Percentiles rank a stretch among this genome's conserved stretches.
These are phyloP conservation scores for Psilocybe subaeruginosa DNA, from an alignment of 768 basidiomycete species.

Conservation along the genomic window DNA sequence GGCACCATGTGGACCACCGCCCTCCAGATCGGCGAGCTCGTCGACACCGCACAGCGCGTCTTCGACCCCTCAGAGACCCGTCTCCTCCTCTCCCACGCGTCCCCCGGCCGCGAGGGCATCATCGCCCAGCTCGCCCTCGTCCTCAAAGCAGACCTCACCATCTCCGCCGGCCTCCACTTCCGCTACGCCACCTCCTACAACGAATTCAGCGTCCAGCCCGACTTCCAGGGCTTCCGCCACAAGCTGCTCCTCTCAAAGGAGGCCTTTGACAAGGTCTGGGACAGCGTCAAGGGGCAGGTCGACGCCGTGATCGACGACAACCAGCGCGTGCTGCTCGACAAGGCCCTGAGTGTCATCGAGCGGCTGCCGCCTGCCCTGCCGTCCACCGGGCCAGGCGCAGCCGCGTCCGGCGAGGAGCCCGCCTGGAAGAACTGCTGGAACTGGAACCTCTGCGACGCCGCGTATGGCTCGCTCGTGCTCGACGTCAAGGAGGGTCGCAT, in stretches of 20 bases:
- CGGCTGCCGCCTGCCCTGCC: slow-evolving; percentile 67
- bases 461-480: slow-evolving; percentile 85
- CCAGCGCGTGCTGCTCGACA: slow-evolving; percentile 86
- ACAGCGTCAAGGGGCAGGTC: slow-evolving; percentile 88
- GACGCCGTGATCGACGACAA: slow-evolving; percentile 90
- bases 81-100: slow-evolving; percentile 89
- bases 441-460: slow-evolving; percentile 97
- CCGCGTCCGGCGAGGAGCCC: slow-evolving; percentile 76
- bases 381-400: slow-evolving; percentile 47
- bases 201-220: slow-evolving; percentile 91
- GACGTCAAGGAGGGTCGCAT: slow-evolving; percentile 92
- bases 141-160: slow-evolving; percentile 91
- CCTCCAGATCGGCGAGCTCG: slow-evolving; percentile 95
- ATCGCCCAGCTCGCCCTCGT: slow-evolving; percentile 89
- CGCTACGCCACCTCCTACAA: slow-evolving; percentile 96
- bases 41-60: slow-evolving; percentile 95
- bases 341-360: slow-evolving; percentile 84
- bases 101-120: slow-evolving; percentile 91
- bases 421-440: slow-evolving; percentile 99
- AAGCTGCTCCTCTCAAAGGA: slow-evolving; percentile 83
- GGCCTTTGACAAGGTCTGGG: slow-evolving; percentile 91
- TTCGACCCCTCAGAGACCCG: slow-evolving; percentile 94
- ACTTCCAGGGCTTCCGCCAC: slow-evolving; percentile 84
- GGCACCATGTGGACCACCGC: slow-evolving; percentile 99
- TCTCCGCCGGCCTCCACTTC: slow-evolving; percentile 96